Evolutionary conservation across 2,329 filamentous ascomycete species (phyloP).

Genomic region (Raffaelea arxii): DNA sequence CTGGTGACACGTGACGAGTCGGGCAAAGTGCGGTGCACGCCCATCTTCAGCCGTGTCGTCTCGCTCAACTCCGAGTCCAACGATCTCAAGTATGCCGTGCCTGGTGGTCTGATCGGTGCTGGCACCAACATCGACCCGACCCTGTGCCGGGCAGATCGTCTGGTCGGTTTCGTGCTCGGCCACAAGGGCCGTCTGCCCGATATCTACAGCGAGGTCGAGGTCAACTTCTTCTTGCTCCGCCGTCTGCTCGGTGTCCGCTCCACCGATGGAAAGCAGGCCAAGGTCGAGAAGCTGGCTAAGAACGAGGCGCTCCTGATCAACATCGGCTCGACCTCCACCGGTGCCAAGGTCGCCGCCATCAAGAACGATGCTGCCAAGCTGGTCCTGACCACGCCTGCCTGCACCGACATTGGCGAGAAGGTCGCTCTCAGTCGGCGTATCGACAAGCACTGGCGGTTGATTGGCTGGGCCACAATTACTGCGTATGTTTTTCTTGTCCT

Average conservation of each 20-base stretch:
- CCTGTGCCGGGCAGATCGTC: constrained; percentile 95
- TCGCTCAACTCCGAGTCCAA: constrained; percentile 97
- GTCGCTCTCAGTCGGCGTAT: constrained; percentile 93
- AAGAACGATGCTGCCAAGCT: constrained; percentile 97
- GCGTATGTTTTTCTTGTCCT: constrained; percentile 35
- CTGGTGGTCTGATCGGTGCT: constrained; percentile 95
- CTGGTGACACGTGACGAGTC: constrained; percentile 92
- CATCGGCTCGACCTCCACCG: constrained; percentile 94
- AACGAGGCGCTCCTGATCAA: constrained; percentile 99
- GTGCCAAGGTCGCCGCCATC: constrained; percentile 93
- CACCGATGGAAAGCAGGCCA: constrained; percentile 96
- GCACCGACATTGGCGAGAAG: constrained; percentile 97
- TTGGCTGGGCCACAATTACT: constrained; percentile 80
- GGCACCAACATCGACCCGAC: constrained; percentile 96
- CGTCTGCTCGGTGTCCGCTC: constrained; percentile 94
- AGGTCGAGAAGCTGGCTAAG: constrained; percentile 96
- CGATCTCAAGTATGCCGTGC: constrained; percentile 95
- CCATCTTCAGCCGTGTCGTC: constrained; percentile 92
- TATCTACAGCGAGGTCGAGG: constrained; percentile 97
- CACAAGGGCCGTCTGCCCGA: constrained; percentile 87
- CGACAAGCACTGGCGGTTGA: constrained; percentile 97
- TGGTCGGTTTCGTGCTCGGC: constrained; percentile 95
- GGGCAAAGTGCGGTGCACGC: constrained; percentile 90
- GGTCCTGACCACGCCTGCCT: constrained; percentile 83
- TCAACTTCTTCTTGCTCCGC: constrained; percentile 97